Base-by-base conservation (phyloP, 768 basidiomycete genomes). In the Gymnopilus dilepis region DNA sequence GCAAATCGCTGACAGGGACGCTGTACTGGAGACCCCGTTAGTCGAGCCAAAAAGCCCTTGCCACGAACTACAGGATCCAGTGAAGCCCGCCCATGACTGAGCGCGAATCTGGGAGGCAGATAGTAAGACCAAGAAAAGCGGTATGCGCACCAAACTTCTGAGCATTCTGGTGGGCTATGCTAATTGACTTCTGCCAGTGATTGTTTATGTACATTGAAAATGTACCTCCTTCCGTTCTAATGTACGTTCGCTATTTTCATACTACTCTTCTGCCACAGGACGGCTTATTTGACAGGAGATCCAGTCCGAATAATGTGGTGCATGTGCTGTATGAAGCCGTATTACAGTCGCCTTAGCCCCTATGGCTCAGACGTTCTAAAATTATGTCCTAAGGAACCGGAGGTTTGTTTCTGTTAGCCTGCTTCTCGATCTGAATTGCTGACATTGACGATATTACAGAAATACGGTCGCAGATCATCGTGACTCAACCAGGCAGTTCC, bases 31-130 rank as follows among this genome's bases (percentile, higher is more conserved):
- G 7, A n/a, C 43, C n/a, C 56, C 56, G 42, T 57, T 28, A 12
- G 13, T 11, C 8, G 56, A 43, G 15, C 56, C 56, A 37, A 48
- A 58, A 37, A 58, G 15, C 22, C 43, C 56, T 30, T 58, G 56
- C 56, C 56, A 58, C 17, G 30, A 19, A 4, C 21, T 11, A 26
- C 56, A 58, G 31, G 43, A 31, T 19, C 9, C 8, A 0, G 30
- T 7, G 15, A 48, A 58, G 33, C 22, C 31, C 0, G 45, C 24
- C 56, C 43, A 58, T n/a, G 12, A n/a, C 28, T 58, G 30, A 5
- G 43, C 56, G 30, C 13, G 34, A 31, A 58, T n/a, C 3, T 26
- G 31, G 22, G 42, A 42, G 9, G 43, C 8, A n/a, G 43, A 15
- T 9, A 30, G 24, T 34, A 45, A 7, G 42, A 45, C 9, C 3